A percentile compares a stretch with the other conserved stretches of the same genome.
Conservation (phyloP, 176 grass and related monocot species). For the Otatea glauca region DNA sequence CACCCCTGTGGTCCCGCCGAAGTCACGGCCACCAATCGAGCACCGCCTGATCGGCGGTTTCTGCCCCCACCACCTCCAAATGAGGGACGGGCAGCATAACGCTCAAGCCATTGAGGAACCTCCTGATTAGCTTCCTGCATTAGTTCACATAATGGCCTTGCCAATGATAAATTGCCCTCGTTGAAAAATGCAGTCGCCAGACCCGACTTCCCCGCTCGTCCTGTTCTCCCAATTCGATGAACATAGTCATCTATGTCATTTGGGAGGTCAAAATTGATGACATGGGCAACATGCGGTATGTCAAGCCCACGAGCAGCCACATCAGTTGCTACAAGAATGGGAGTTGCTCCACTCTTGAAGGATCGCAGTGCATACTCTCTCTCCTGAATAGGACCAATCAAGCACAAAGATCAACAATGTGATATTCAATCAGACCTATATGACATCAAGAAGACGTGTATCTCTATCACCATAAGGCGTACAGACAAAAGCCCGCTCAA, state of each 20-base stretch:
- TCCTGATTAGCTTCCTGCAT: constrained; percentile 90
- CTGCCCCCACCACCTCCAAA: constrained; percentile 70
- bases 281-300: constrained; percentile 88
- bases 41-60: constrained; percentile 67
- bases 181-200: constrained; percentile 90
- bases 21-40: constrained; percentile 79
- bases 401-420: neutral
- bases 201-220: constrained; percentile 72
- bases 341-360: constrained; percentile 85
- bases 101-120: constrained; percentile 74
- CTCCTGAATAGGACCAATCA: constrained; percentile 58
- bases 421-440: neutral
- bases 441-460: neutral
- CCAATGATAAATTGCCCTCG: constrained; percentile 60
- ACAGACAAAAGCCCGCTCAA: neutral
- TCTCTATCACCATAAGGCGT: neutral
- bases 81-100: constrained; percentile 56
- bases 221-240: constrained; percentile 86
- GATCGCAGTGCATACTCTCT: constrained; percentile 76
- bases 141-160: constrained; percentile 61
- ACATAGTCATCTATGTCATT: constrained; percentile 92
- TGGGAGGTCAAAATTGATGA: constrained; percentile 93
- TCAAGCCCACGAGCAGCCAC: constrained; percentile 92
- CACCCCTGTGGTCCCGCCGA: constrained; percentile 63
- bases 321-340: constrained; percentile 89